Evolutionary conservation across 2,329 filamentous ascomycete species (phyloP).

Genomic region (Colletotrichum sp.): DNA sequence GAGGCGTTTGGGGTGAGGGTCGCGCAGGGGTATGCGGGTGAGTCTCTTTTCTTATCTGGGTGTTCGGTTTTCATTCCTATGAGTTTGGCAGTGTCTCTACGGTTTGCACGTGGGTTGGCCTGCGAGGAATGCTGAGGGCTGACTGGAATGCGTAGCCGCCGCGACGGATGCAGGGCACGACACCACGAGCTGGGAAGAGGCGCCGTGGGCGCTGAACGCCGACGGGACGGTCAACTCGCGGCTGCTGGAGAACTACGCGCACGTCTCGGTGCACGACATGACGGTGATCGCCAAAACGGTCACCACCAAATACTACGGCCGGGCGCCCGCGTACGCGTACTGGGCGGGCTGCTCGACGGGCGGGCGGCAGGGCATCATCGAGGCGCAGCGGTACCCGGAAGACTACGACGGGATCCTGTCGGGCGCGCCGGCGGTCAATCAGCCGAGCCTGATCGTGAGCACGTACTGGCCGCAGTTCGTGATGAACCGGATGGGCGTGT

Average conservation of each 20-base stretch:
- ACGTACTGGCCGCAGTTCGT: constrained; percentile 23
- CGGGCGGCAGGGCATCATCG: constrained; percentile 59
- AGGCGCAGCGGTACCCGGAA: constrained; percentile 55
- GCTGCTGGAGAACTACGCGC: constrained; percentile 9
- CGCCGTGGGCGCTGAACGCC: constrained; percentile 24
- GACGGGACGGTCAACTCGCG: constrained; percentile 16
- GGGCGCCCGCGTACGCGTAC: constrained; percentile 47
- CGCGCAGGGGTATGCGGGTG: constrained; percentile 15
- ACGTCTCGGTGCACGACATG: constrained; percentile 25
- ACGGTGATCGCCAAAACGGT: constrained; percentile 54
- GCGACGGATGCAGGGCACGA: constrained; percentile 15
- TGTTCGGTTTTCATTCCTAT: neutral
- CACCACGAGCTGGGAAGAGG: neutral
- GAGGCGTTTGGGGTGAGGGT: constrained; percentile 5
- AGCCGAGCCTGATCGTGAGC: constrained; percentile 13
- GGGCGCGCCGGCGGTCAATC: constrained; percentile 44
- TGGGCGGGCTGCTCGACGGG: constrained; percentile 60
- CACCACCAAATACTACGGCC: constrained; percentile 50
- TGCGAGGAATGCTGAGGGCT: neutral
- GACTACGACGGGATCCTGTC: constrained; percentile 61
- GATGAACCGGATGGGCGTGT: constrained; percentile 12
- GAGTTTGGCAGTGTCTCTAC: neutral
- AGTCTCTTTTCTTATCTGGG: neutral
- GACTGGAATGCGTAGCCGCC: neutral
- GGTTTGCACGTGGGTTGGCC: neutral